A percentile compares a stretch with the other conserved stretches of the same genome.
Conservation (phyloP, 75 land plant genomes). For the Azolla pinnata region DNA sequence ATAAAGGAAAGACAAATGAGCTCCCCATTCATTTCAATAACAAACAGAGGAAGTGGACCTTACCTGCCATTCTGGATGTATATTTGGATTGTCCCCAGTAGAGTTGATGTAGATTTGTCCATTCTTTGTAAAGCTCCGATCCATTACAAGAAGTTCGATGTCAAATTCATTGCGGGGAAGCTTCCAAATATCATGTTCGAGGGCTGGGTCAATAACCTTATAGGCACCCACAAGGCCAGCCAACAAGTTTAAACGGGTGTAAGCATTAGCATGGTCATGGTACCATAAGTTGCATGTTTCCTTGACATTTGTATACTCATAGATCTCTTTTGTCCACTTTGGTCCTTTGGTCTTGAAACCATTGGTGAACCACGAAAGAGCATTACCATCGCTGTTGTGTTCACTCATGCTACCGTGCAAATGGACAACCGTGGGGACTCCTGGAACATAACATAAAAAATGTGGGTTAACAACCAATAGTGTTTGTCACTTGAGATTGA, state of each 20-base stretch:
- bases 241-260: conserved; percentile 22
- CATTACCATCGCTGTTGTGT: conserved; percentile 23
- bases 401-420: conserved; percentile 26
- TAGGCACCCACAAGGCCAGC: conserved; percentile 29
- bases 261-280: conserved; percentile 33
- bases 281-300: conserved; percentile 29
- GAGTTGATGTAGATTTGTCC: conserved; percentile 23
- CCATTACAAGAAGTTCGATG: conserved; percentile 13
- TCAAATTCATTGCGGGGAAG: conserved; percentile 22
- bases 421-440: conserved; percentile 33
- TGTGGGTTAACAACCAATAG: too few relatives aligned
- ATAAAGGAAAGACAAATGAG: not conserved
- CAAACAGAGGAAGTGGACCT: not conserved
- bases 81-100: conserved; percentile 24
- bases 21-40: not conserved
- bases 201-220: conserved; percentile 9
- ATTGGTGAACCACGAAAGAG: conserved; percentile 25
- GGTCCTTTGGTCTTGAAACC: conserved; percentile 23
- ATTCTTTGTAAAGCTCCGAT: conserved; percentile 13
- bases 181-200: conserved; percentile 10
- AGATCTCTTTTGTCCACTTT: conserved; percentile 16
- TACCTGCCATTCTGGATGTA: conserved; percentile 39
- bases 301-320: conserved; percentile 16
- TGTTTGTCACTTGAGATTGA: too few relatives aligned
- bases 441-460: too few relatives aligned